These are phyloP conservation scores for Syzygium jambos DNA, from an alignment of 345 rosid species.

Conservation along the genomic window DNA sequence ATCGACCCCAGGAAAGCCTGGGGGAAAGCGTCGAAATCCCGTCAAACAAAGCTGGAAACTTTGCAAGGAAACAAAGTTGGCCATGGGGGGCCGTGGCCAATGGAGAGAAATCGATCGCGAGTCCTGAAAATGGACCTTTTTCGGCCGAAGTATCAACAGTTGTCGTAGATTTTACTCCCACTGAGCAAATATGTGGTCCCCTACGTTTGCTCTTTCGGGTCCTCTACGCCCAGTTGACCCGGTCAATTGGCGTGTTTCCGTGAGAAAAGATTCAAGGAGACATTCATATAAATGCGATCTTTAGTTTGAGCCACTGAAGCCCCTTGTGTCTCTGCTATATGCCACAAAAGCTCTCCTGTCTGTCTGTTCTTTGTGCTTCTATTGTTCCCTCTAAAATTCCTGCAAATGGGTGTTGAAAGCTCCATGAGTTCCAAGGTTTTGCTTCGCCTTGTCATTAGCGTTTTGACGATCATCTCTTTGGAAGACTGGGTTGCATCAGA, in stretches of 20 bases:
- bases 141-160: neutral
- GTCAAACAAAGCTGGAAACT: neutral
- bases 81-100: neutral
- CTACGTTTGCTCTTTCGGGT: neutral
- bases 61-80: neutral
- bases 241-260: neutral
- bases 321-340: neutral
- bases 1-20: neutral
- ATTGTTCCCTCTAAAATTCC: neutral
- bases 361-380: neutral
- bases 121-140: neutral
- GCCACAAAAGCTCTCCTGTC: neutral
- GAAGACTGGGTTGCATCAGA: neutral
- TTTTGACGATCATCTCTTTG: neutral
- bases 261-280: neutral
- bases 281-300: neutral
- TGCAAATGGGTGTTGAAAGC: neutral
- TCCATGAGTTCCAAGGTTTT: neutral
- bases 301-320: neutral
- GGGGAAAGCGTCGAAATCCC: neutral
- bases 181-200: neutral
- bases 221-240: neutral
- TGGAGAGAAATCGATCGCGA: neutral
- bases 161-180: neutral
- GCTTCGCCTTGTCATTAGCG: neutral